Conservation (phyloP, 441 rosid genomes). For the Viola pubescens region DNA sequence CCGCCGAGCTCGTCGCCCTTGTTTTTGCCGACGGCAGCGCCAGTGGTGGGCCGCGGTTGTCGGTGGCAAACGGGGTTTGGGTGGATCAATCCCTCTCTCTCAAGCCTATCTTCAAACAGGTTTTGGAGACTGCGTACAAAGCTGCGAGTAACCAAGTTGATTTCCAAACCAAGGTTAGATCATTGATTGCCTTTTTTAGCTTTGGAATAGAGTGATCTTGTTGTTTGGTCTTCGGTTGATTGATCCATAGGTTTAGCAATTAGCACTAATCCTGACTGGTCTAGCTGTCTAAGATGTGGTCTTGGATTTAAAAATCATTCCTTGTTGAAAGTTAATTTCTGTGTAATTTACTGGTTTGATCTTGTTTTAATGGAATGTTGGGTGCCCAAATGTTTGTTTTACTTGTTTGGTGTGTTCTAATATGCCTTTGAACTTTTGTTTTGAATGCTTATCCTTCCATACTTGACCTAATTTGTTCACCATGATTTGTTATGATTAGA, state of each 20-base stretch:
- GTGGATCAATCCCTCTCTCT: constrained; percentile 54
- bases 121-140: constrained; percentile 45
- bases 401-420: too few species aligned
- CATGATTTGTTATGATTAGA: too few species aligned
- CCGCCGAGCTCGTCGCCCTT: constrained; percentile 49
- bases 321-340: too few species aligned
- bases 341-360: too few species aligned
- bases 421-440: too few species aligned
- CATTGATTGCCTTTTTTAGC: background rate
- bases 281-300: too few species aligned
- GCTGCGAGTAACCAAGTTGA: constrained; percentile 53
- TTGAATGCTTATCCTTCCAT: too few species aligned
- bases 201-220: background rate
- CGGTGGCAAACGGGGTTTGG: constrained; percentile 68
- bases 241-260: background rate
- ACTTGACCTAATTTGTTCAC: too few species aligned
- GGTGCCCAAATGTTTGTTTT: too few species aligned
- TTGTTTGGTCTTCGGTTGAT: background rate
- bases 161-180: constrained; percentile 63
- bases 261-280: too few species aligned
- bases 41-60: constrained; percentile 55
- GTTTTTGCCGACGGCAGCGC: constrained; percentile 64
- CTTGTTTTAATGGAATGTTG: too few species aligned
- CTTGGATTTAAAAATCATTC: too few species aligned
- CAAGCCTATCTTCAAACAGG: constrained; percentile 49